phyloP scores from a whole-genome alignment of 2,329 filamentous ascomycete genomes.

The Colletotrichum destructivum region DNA sequence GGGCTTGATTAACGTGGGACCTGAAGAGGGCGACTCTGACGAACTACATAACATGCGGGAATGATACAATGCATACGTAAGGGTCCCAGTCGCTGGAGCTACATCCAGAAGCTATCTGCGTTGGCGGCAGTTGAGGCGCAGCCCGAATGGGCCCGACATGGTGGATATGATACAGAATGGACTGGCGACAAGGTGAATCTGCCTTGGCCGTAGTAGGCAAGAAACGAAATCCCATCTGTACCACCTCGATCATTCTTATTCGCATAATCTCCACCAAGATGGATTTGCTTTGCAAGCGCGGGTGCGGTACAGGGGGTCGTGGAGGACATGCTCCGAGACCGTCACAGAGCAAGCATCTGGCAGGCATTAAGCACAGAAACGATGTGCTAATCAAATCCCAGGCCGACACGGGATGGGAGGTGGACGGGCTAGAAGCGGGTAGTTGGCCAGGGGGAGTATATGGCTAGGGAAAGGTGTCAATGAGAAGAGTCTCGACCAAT shows the following conservation, averaged over 20 bases:
- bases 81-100: neutral
- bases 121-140: constrained; percentile 40
- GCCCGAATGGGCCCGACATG: neutral
- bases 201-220: neutral
- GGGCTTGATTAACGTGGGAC: constrained; percentile 5
- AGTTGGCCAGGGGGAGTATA: constrained; percentile 21
- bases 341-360: neutral
- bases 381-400: constrained; percentile 23
- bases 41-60: neutral
- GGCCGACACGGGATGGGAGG: neutral
- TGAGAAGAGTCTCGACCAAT: constrained; percentile 37
- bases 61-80: constrained; percentile 39
- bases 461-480: constrained; percentile 29
- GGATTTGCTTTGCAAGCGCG: neutral
- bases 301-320: constrained; percentile 4
- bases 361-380: neutral
- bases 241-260: constrained; percentile 16
- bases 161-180: neutral
- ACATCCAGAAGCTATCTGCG: constrained; percentile 31
- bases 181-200: neutral
- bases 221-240: neutral
- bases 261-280: neutral
- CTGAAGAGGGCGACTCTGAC: neutral
- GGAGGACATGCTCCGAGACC: constrained; percentile 30
- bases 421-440: constrained; percentile 33